Conservation (phyloP, 179 eudicot genomes). For the Dionaea muscipula region DNA sequence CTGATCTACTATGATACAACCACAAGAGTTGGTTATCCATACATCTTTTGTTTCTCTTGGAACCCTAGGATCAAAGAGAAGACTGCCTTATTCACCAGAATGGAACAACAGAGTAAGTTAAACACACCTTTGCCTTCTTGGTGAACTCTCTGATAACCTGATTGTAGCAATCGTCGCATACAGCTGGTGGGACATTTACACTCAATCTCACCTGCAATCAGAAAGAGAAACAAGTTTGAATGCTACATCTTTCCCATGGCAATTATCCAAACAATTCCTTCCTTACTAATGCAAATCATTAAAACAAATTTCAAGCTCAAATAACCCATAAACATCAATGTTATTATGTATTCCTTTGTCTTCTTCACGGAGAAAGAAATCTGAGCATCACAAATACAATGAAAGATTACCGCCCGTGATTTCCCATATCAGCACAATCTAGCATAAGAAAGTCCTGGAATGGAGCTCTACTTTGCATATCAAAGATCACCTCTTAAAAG, state of each 20-base stretch:
- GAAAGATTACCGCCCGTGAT: no score
- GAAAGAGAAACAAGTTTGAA: not conserved
- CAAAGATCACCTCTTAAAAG: no score
- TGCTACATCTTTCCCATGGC: not conserved
- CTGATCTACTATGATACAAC: no score
- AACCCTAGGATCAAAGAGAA: not conserved
- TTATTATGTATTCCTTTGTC: no score
- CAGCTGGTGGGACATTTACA: constrained; percentile 67
- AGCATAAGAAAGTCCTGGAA: no score
- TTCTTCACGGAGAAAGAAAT: no score
- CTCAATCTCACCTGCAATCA: constrained; percentile 53
- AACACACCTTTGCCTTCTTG: constrained; percentile 63
- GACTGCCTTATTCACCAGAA: not conserved
- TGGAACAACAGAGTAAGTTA: not conserved
- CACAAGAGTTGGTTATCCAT: no score
- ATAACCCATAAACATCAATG: not conserved
- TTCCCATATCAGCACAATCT: no score
- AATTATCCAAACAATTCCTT: not conserved
- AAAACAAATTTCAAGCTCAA: not conserved
- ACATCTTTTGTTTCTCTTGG: not conserved
- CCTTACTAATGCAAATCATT: not conserved
- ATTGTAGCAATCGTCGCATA: constrained; percentile 72
- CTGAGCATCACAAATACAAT: no score
- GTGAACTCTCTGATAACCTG: constrained; percentile 49
- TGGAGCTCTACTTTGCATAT: no score